Evolutionary conservation across 73 alveolate genomes (phyloP).

Genomic region (Loxodes magnus): DNA sequence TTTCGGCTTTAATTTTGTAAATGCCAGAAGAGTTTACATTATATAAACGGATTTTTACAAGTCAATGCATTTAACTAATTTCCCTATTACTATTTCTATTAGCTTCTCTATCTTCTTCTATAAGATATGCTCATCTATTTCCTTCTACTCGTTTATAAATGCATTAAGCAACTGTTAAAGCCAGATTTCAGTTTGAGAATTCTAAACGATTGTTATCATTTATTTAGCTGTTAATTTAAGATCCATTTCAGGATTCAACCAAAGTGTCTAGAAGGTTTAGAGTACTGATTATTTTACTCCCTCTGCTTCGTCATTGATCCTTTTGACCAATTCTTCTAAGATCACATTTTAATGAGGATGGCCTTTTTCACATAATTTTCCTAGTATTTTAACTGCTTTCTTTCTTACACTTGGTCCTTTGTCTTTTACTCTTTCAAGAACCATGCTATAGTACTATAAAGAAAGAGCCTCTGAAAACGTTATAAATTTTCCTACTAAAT

Average conservation of each 20-base stretch:
- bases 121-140: too few species aligned
- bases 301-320: slow-evolving; percentile 13
- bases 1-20: too few species aligned
- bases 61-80: too few species aligned
- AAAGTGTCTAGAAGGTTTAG: not conserved
- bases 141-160: too few species aligned
- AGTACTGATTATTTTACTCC: slow-evolving; percentile 4
- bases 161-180: too few species aligned
- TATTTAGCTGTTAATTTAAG: too few species aligned
- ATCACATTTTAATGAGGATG: not conserved
- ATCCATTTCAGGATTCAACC: not conserved
- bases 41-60: too few species aligned
- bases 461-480: not conserved
- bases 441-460: not conserved
- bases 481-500: not conserved
- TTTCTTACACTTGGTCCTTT: slow-evolving; percentile 17
- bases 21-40: too few species aligned
- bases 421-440: slow-evolving; percentile 10
- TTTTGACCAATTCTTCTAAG: not conserved
- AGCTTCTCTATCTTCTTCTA: too few species aligned
- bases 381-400: slow-evolving; percentile 5
- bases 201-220: too few species aligned
- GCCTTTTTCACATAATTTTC: not conserved
- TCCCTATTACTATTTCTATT: too few species aligned
- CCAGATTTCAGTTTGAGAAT: too few species aligned